These are phyloP conservation scores for Fusarium tricinctum DNA, from an alignment of 2,329 filamentous ascomycete genomes.

Conservation along the genomic window DNA sequence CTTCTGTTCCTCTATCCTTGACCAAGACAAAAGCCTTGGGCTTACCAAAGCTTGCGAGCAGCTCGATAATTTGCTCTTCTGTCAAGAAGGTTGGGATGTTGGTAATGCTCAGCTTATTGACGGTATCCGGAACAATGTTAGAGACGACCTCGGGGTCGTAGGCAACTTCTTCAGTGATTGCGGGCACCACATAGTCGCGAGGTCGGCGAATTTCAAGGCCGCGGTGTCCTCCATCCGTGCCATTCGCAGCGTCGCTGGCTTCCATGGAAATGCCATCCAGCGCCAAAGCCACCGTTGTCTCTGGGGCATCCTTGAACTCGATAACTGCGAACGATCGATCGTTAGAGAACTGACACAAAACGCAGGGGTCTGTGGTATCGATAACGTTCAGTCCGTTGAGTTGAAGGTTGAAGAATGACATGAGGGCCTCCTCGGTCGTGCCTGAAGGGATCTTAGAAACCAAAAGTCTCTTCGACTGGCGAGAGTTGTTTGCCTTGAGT, in stretches of 20 bases:
- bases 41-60: constrained; percentile 91
- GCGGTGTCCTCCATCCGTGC: constrained; percentile 65
- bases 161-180: constrained; percentile 78
- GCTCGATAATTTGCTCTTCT: constrained; percentile 91
- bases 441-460: constrained; percentile 83
- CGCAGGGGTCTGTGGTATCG: constrained; percentile 85
- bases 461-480: constrained; percentile 93
- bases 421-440: constrained; percentile 80
- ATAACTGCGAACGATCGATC: constrained; percentile 86
- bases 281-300: constrained; percentile 91
- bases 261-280: constrained; percentile 93
- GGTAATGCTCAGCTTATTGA: constrained; percentile 93
- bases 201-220: constrained; percentile 86
- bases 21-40: constrained; percentile 92
- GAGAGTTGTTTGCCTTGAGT: constrained; percentile 91
- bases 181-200: constrained; percentile 96
- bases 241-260: constrained; percentile 71
- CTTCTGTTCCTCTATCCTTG: constrained; percentile 86
- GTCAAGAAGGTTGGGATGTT: constrained; percentile 90
- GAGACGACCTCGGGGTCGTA: constrained; percentile 84
- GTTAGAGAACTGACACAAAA: constrained; percentile 83
- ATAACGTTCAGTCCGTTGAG: constrained; percentile 97
- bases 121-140: constrained; percentile 86
- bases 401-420: constrained; percentile 94
- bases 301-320: constrained; percentile 89